These are phyloP conservation scores for Stephania yunnanensis DNA, from an alignment of 164 flowering plant genomes.

Conservation along the genomic window DNA sequence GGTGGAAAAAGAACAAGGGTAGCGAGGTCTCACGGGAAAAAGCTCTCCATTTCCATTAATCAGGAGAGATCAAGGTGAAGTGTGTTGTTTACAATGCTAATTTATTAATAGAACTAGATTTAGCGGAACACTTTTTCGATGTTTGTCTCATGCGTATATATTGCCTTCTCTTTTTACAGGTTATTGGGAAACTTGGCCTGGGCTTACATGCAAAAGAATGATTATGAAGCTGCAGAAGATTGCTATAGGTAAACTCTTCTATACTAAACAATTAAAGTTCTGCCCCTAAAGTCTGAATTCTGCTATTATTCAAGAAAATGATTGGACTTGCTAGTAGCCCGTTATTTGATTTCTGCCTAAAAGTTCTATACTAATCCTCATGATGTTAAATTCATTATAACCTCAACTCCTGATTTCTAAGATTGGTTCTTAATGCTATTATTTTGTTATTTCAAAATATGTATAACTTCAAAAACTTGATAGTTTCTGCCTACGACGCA, in stretches of 20 bases:
- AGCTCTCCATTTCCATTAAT: conserved; percentile 52
- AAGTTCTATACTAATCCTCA: too few relatives aligned
- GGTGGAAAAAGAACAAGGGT: conserved; percentile 54
- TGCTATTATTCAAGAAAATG: neutral
- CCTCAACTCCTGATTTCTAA: neutral
- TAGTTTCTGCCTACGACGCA: too few relatives aligned
- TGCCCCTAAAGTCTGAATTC: neutral
- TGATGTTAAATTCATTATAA: neutral
- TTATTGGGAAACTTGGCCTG: conserved; percentile 85
- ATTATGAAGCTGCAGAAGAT: conserved; percentile 53
- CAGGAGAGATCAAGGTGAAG: conserved; percentile 70
- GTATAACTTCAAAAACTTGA: too few relatives aligned
- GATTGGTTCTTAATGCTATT: neutral
- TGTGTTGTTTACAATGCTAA: too few relatives aligned
- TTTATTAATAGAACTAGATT: neutral
- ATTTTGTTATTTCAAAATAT: neutral
- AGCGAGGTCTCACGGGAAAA: conserved; percentile 74
- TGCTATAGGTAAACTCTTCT: conserved; percentile 44
- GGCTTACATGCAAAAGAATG: conserved; percentile 68
- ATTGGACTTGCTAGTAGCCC: neutral
- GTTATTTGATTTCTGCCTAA: too few relatives aligned
- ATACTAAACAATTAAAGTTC: neutral
- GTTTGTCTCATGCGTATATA: neutral
- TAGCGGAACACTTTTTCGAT: neutral
- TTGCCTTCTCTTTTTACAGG: conserved; percentile 28